These are phyloP conservation scores for Eucalyptus pauciflora DNA, from an alignment of 345 rosid species.

Conservation along the genomic window DNA sequence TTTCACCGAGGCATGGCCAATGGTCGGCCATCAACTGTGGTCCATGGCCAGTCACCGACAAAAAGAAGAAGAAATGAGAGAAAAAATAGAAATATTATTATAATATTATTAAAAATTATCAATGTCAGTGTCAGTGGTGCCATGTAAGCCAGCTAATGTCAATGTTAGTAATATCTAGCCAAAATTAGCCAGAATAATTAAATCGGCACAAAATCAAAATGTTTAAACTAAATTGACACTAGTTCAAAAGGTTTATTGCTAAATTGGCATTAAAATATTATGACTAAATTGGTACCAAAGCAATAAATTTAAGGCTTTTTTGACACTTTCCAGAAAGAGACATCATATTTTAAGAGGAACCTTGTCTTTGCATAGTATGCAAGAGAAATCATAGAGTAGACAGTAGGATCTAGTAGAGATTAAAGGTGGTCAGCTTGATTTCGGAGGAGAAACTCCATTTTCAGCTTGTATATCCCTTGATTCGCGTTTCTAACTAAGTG, in stretches of 20 bases:
- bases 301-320: too few species aligned
- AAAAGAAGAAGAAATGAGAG: too few species aligned
- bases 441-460: neutral
- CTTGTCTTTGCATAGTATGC: neutral
- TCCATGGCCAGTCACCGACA: rapidly evolving
- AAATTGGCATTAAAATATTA: too few species aligned
- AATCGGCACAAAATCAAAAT: too few species aligned
- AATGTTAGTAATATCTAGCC: rapidly evolving
- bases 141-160: too few species aligned
- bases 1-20: too few species aligned
- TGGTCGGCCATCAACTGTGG: rapidly evolving
- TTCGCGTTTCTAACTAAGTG: neutral
- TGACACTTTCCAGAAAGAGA: neutral
- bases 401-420: neutral
- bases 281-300: rapidly evolving
- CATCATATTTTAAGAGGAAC: neutral
- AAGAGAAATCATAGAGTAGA: neutral
- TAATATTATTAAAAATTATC: too few species aligned
- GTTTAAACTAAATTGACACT: too few species aligned
- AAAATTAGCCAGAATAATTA: too few species aligned
- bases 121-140: too few species aligned
- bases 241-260: too few species aligned
- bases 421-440: neutral
- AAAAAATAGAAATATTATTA: too few species aligned
- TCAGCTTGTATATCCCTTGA: neutral